Base-by-base conservation (phyloP, 176 grass and related monocot species). In the Coix lacrymajobi region DNA sequence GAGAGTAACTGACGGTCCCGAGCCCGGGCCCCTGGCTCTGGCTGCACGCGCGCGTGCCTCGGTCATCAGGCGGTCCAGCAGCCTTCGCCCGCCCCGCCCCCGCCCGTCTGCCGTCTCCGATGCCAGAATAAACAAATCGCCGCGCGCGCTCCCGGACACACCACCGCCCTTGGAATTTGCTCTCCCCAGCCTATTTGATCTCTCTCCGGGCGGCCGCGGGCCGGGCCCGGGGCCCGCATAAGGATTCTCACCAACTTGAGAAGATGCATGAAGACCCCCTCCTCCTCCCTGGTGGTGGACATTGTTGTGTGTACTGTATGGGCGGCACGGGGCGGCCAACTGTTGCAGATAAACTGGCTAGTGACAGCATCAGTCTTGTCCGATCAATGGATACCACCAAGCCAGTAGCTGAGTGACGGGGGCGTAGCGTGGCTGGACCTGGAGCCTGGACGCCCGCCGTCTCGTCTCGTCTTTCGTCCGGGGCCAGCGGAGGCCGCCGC, bases 51-150 rank as follows among this genome's bases (percentile, higher is more conserved):
- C 17, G 4, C 26, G 26, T 14, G 25, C 4, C 26, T 6, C 6
- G 30, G 63, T 66, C 63, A 66, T 66, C 63, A 66, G 34, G 3
- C 61, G 43, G 24, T 45, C 15, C 51, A 36, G 8, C 19, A n/a
- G 24, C 10, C 20, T 0, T 24, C 9, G 43, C 43, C 39, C 8
- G 39, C 7, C 7, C 40, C 2, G 6, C 57, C 61, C 11, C 25
- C 28, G 30, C 51, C 43, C n/a, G 13, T 66, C 43, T 16, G 32
- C 43, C n/a, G 13, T 66, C 43, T 16, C 62, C 19, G 17, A 76
- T 30, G n/a, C n/a, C 4, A 39, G 9, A 30, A 73, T 83, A 88
- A 83, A 83, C 66, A 79, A 88, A 36, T 17, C 36, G 12, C 58
- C 52, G 37, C 28, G 60, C 68, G 22, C 66, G 75, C 80, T 32